Base-by-base conservation (phyloP, 148 eudicot genomes). In the Silene latifolia region DNA sequence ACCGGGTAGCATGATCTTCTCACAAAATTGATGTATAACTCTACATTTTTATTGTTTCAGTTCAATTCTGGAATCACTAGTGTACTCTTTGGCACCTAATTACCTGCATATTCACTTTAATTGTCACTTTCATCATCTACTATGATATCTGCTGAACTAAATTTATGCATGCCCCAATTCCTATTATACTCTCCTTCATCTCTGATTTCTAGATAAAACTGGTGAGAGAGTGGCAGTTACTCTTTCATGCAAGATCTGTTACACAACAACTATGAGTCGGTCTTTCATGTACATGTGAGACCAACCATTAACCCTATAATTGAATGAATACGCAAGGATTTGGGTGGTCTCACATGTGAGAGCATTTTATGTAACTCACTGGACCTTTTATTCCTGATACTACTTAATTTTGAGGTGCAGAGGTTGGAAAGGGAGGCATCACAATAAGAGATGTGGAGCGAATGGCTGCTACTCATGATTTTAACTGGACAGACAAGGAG, bases 401-500 rank as follows among this genome's bases (percentile, higher is more conserved):
- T 60, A 60, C 65, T 61, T 42, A 63, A 32, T 48, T 73, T 14
- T 71, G 80, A 39, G 53, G 20, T 27, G 75, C 92, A 92, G 97
- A 90, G 87, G 79, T 81, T 35, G 99, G 96, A 58, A 92, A 82
- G 79, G 97, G 96, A 74, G 71, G 80, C 83, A 86, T 92, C 69
- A 83, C 77, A n/a, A 46, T 85, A 9, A 81, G 89, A 75, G 99
- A 95, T 75, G 46, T 95, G 77, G 76, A 74, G 76, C 73, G 89
- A 75, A 80, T 95, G 81, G 97, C 94, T 63, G 79, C 83, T 69
- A 66, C 85, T 65, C 96, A 92, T 86, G 97, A 95, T 86, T 92
- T 90, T 83, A 81, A 80, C 19, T 95, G 99, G 98, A 82, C 89
- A 7, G 96, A 94, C 77, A 87, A 90, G 83, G 97, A 94, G 82